Conservation (phyloP, 306 rosid species). For the Leucaena leucocephala region DNA sequence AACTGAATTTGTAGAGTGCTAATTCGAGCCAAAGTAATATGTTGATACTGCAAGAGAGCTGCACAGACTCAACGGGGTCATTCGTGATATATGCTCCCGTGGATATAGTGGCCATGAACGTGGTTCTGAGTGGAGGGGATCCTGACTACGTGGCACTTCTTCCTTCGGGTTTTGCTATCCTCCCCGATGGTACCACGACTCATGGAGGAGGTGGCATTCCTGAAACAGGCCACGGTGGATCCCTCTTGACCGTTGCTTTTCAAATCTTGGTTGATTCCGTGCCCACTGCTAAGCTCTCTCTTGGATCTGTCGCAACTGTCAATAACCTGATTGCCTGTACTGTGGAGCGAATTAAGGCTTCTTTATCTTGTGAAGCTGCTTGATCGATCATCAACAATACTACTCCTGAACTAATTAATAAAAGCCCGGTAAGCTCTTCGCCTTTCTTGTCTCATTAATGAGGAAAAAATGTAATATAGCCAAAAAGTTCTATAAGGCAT, state of each 20-base stretch:
- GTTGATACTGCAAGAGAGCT: conserved; percentile 91
- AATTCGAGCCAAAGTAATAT: conserved; percentile 99
- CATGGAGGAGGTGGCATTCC: conserved; percentile 43
- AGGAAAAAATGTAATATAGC: no score
- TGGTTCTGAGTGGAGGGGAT: conserved; percentile 89
- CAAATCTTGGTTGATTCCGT: conserved; percentile 93
- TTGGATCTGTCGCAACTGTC: conserved; percentile 93
- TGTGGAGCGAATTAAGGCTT: conserved; percentile 88
- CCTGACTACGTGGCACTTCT: conserved; percentile 95
- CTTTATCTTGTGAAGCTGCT: conserved; percentile 63
- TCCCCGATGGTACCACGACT: conserved; percentile 68
- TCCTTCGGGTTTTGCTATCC: conserved; percentile 96
- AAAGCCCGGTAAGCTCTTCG: conserved; percentile 16
- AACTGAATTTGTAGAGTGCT: conserved; percentile 59
- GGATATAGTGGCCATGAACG: conserved; percentile 86
- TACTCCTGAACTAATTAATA: background rate
- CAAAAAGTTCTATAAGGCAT: no score
- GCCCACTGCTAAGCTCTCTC: conserved; percentile 92
- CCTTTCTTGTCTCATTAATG: background rate
- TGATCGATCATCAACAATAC: conserved; percentile 36
- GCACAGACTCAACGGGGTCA: conserved; percentile 76
- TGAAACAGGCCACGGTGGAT: conserved; percentile 70
- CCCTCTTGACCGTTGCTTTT: conserved; percentile 89
- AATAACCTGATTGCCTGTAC: conserved; percentile 93
- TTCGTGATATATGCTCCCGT: conserved; percentile 94